phyloP scores from a whole-genome alignment of 2,329 filamentous ascomycete species.

The Epichloe uncinata region DNA sequence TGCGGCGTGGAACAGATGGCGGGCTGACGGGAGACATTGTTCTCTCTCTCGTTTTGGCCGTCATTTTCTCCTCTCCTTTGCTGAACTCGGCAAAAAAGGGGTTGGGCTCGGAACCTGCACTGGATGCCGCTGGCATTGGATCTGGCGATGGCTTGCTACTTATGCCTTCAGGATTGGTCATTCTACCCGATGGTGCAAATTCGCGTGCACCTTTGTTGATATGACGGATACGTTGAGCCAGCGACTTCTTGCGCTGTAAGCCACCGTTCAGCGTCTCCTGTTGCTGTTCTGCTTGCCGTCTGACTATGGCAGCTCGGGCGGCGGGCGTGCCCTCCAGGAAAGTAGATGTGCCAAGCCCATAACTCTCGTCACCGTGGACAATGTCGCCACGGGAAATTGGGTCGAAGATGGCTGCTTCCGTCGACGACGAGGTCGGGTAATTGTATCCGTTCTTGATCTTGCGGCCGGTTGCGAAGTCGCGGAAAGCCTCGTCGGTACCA shows the following conservation, averaged over 20 bases:
- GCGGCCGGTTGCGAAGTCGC: conserved; percentile 51
- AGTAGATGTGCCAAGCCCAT: conserved; percentile 84
- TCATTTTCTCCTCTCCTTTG: conserved; percentile 39
- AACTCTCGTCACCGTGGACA: conserved; percentile 70
- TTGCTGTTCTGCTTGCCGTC: conserved; percentile 55
- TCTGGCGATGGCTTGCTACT: conserved; percentile 30
- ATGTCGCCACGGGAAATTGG: conserved; percentile 53
- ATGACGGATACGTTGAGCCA: conserved; percentile 81
- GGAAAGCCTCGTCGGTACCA: conserved; percentile 70
- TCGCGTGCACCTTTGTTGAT: conserved; percentile 60
- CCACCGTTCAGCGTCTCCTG: conserved; percentile 45
- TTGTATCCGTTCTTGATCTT: conserved; percentile 17
- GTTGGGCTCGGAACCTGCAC: conserved; percentile 35
- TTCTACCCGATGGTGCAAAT: conserved; percentile 43
- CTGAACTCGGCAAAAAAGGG: conserved; percentile 80
- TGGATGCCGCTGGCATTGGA: conserved; percentile 19
- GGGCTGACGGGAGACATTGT: conserved; percentile 43
- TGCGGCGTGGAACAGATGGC: conserved; percentile 29
- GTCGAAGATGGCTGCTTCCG: conserved; percentile 48
- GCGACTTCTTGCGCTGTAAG: conserved; percentile 81
- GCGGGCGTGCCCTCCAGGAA: conserved; percentile 92
- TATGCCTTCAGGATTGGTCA: conserved; percentile 40
- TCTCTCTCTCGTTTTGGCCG: conserved; percentile 26
- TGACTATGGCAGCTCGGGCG: conserved; percentile 63
- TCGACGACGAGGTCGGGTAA: conserved; percentile 13